Percentiles rank a stretch among this genome's conserved stretches.
Conservation (phyloP, 2,329 filamentous ascomycete genomes). For the Cadophora gregata region DNA sequence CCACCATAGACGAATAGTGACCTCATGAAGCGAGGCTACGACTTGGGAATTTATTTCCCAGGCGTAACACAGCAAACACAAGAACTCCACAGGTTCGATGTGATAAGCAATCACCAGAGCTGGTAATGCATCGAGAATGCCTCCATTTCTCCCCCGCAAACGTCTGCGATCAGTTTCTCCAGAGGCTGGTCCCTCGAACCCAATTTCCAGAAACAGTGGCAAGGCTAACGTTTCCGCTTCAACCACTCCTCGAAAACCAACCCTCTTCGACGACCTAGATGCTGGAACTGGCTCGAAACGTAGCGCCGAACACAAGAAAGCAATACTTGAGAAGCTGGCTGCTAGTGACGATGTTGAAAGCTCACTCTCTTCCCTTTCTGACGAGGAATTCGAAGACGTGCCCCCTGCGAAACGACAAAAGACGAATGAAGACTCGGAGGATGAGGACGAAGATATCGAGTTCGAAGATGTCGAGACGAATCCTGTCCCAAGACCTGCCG, state of each 20-base stretch:
- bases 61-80: background rate
- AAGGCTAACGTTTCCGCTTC: conserved; percentile 35
- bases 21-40: conserved; percentile 28
- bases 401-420: conserved; percentile 52
- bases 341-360: conserved; percentile 50
- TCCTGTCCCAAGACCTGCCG: conserved; percentile 43
- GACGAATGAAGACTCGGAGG: conserved; percentile 45
- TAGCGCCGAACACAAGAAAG: conserved; percentile 51
- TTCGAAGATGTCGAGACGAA: conserved; percentile 64
- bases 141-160: conserved; percentile 72
- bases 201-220: conserved; percentile 37
- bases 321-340: conserved; percentile 50
- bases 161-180: conserved; percentile 59
- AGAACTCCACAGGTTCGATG: background rate
- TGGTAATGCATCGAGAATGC: conserved; percentile 56
- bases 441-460: conserved; percentile 64
- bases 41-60: background rate
- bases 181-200: conserved; percentile 37
- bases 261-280: conserved; percentile 67
- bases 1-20: conserved; percentile 22
- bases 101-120: background rate
- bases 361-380: conserved; percentile 45
- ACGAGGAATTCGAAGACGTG: conserved; percentile 62
- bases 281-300: conserved; percentile 45
- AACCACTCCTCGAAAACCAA: conserved; percentile 56